Conservation (phyloP, 2,329 filamentous ascomycete genomes). For the Fusarium abutilonis region DNA sequence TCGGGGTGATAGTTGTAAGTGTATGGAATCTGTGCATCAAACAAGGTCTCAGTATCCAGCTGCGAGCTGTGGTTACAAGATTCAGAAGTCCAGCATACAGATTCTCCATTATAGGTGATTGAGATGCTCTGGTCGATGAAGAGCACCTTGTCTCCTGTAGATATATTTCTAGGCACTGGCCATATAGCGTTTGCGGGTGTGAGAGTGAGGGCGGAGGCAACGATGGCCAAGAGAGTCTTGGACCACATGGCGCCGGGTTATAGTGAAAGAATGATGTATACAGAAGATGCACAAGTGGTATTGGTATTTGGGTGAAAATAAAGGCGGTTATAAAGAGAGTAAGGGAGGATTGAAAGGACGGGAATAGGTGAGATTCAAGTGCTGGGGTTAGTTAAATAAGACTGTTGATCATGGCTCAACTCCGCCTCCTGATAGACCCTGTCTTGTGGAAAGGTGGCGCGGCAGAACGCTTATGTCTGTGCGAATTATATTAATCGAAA, state of each 20-base stretch:
- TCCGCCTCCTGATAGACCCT: constrained; percentile 25
- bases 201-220: constrained; percentile 53
- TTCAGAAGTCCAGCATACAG: constrained; percentile 59
- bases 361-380: constrained; percentile 24
- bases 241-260: constrained; percentile 42
- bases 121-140: constrained; percentile 63
- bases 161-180: constrained; percentile 64
- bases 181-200: constrained; percentile 63
- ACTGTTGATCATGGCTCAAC: constrained; percentile 30
- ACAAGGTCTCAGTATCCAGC: constrained; percentile 48
- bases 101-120: constrained; percentile 67
- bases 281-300: background rate
- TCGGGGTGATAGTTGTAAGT: constrained; percentile 56
- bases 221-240: constrained; percentile 50
- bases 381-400: constrained; percentile 39
- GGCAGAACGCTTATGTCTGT: background rate
- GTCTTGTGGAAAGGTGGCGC: constrained; percentile 3
- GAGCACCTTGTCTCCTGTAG: constrained; percentile 62
- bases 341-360: constrained; percentile 7
- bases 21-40: constrained; percentile 59
- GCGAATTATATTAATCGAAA: background rate
- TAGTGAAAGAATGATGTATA: background rate
- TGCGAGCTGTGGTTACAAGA: constrained; percentile 34
- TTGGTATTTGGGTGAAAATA: background rate
- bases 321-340: constrained; percentile 6